A percentile compares a stretch with the other conserved stretches of the same genome.
Conservation (phyloP, 306 rosid species). For the Quercus gilva region DNA sequence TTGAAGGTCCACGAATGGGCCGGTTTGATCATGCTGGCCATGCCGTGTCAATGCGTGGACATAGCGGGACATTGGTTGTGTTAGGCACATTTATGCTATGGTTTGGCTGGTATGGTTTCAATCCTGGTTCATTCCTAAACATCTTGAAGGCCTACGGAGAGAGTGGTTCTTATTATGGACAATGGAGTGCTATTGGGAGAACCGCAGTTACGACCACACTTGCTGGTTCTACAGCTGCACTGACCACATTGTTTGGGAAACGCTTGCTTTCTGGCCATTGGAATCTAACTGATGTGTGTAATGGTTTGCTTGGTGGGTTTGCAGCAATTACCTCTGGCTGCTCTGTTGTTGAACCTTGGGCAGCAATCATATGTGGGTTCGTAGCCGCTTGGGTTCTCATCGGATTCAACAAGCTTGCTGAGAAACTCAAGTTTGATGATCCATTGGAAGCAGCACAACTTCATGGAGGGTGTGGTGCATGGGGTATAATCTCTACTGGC, state of each 20-base stretch:
- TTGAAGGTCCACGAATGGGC: conserved; percentile 58
- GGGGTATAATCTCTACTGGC: conserved; percentile 59
- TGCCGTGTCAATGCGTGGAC: conserved; percentile 47
- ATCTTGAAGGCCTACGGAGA: conserved; percentile 42
- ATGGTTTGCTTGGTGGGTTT: conserved; percentile 61
- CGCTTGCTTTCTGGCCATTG: conserved; percentile 49
- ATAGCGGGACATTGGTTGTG: conserved; percentile 47
- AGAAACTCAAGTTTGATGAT: conserved; percentile 48
- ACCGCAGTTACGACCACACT: conserved; percentile 59
- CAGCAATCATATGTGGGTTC: conserved; percentile 61
- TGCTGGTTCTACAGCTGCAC: conserved; percentile 52
- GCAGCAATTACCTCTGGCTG: conserved; percentile 62
- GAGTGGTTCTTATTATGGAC: conserved; percentile 44
- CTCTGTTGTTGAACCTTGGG: conserved; percentile 64
- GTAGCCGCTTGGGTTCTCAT: conserved; percentile 57
- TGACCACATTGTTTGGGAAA: conserved; percentile 50
- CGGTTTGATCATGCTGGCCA: conserved; percentile 48
- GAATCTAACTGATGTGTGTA: conserved; percentile 59
- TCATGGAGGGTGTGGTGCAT: conserved; percentile 60
- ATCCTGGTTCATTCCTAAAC: conserved; percentile 55
- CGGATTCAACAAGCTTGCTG: conserved; percentile 46
- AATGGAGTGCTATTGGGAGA: conserved; percentile 66
- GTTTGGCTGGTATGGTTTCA: conserved; percentile 79
- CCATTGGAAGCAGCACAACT: conserved; percentile 63
- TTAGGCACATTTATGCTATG: conserved; percentile 54